These are phyloP conservation scores for Silene coronaria DNA, from an alignment of 179 eudicot genomes.

Conservation along the genomic window DNA sequence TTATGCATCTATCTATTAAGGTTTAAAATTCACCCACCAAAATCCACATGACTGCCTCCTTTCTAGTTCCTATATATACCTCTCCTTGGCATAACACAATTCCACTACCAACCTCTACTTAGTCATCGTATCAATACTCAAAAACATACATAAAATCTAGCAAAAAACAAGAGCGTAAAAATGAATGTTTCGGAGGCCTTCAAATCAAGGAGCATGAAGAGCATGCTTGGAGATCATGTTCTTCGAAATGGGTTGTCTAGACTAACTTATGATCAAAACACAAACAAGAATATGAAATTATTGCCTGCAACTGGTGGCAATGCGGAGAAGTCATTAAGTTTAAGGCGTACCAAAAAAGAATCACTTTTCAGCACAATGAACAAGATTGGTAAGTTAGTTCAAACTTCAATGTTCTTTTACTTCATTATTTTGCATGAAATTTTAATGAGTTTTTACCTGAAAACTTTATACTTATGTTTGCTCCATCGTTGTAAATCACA, in stretches of 20 bases:
- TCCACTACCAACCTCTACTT: background rate
- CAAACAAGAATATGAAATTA: conserved; percentile 10
- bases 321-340: background rate
- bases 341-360: background rate
- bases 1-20: background rate
- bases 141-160: background rate
- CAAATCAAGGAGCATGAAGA: conserved; percentile 24
- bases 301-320: conserved; percentile 13
- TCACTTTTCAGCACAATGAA: conserved; percentile 29
- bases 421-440: too few species aligned
- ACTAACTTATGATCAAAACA: conserved; percentile 12
- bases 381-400: conserved; percentile 23
- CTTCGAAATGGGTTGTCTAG: conserved; percentile 20
- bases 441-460: background rate
- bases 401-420: background rate
- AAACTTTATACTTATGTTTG: background rate
- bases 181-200: conserved; percentile 27
- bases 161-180: background rate
- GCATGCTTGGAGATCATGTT: conserved; percentile 22
- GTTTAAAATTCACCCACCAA: background rate
- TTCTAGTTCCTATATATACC: conserved; percentile 21
- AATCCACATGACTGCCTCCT: background rate
- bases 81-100: background rate
- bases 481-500: too few species aligned
- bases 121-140: background rate